phyloP scores from a whole-genome alignment of 768 basidiomycete species.

The Auricularia auricula-judae region DNA sequence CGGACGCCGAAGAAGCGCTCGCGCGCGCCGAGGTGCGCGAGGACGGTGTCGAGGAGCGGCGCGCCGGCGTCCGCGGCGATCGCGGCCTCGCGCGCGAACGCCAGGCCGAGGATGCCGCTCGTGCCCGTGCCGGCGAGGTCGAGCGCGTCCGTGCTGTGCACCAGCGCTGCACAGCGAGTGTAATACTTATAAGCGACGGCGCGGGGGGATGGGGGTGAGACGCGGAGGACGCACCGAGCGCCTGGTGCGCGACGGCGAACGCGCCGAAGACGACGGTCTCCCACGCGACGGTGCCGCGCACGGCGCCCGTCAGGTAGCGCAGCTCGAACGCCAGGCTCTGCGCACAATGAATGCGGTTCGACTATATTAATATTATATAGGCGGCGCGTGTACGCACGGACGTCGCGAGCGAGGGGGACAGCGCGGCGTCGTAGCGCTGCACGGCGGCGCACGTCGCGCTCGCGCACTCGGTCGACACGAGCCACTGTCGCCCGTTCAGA shows the following conservation, averaged over 20 bases:
- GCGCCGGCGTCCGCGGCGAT: slow-evolving; percentile 33
- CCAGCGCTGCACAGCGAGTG: slow-evolving; percentile 26
- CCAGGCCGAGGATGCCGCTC: slow-evolving; percentile 46
- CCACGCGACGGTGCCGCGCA: slow-evolving; percentile 33
- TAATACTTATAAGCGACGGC: too few species aligned
- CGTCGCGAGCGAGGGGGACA: slow-evolving; percentile 19
- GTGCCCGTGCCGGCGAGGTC: slow-evolving; percentile 34
- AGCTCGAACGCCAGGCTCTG: slow-evolving; percentile 29
- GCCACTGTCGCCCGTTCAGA: slow-evolving; percentile 28
- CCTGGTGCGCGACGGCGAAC: slow-evolving; percentile 35
- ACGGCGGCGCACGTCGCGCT: slow-evolving; percentile 35
- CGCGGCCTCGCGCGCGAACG: slow-evolving; percentile 37
- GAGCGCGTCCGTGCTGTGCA: slow-evolving; percentile 31
- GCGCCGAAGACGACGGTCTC: slow-evolving; percentile 37
- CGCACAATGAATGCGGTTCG: not conserved
- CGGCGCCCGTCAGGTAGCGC: slow-evolving; percentile 38
- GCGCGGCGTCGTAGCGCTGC: slow-evolving; percentile 26
- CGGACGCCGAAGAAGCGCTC: slow-evolving; percentile 40
- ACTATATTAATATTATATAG: not conserved
- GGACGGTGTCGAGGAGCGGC: slow-evolving; percentile 37
- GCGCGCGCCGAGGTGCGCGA: slow-evolving; percentile 28
- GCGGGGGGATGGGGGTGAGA: not conserved
- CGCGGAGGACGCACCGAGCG: slow-evolving; percentile 27
- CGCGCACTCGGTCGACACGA: slow-evolving; percentile 35
- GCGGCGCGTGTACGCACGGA: slow-evolving; percentile 12